Base-by-base conservation (phyloP, 176 grass and related monocot species). In the Pharus latifolius region DNA sequence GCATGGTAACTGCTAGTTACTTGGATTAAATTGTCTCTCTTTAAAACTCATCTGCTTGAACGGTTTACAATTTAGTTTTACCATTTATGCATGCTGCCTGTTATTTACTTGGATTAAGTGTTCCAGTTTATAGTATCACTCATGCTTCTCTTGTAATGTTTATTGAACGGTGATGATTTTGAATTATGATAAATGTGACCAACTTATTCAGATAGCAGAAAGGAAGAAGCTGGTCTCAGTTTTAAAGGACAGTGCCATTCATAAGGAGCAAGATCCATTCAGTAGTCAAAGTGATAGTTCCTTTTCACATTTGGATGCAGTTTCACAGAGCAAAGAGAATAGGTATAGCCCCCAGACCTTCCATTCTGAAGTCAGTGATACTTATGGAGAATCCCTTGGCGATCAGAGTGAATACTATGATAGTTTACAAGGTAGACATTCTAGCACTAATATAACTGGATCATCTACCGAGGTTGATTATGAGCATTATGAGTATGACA, bases 171-270 rank as follows among this genome's bases (percentile, higher is more conserved):
- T 43, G 19, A 56, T 62, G 32, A 26, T 66, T 14, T 76, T 73
- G 62, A 50, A 58, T 65, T 38, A 63, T 84, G 54, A 80, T 84
- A 24, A 15, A 81, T 78, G 14, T 46, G 50, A 19, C 35, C 20
- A 61, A 82, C 52, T 88, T 65, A 56, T 52, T 83, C 75, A 98
- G 94, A 90, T 98, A 85, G 69, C 88, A 0, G 87, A 93, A 76
- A 98, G 74, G 74, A 92, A 80, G 73, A 90, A 98, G 69, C 50
- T 88, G 30, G 60, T 85, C 32, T 83, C 89, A 72, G 35, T 66
- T 63, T 77, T 85, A 33, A 76, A 82, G 32, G 81, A 87, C 74
- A 84, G 76, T 80, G 78, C 82, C 81, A 62, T 83, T 65, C 56
- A 64, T 38, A 72, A 81, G 47, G 74, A 73, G 58, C 80, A 85